Base-by-base conservation (phyloP, 106 monocot species). In the Dioscorea alata region DNA sequence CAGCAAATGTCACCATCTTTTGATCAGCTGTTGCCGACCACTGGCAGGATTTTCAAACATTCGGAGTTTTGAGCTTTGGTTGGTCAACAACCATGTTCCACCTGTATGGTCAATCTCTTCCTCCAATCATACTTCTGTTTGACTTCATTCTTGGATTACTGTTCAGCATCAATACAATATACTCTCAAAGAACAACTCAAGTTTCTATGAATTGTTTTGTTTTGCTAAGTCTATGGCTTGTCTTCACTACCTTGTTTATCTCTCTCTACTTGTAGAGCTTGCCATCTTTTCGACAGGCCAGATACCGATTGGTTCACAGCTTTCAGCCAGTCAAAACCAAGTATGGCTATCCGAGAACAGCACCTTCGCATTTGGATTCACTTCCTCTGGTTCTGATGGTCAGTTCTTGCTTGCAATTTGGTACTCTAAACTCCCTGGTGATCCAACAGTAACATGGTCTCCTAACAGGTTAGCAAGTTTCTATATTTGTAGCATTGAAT, bases 361-460 rank as follows among this genome's bases (percentile, higher is more conserved):
- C 24, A 73, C 64, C 18, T 81, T 81, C 18, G 76, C 73, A 5
- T 76, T 81, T 12, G 81, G 81, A 10, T 81, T 81, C 64, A 8
- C 64, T 6, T 52, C 67, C 0, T 13, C 51, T 23, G 63, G 42
- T 5, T 15, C 59, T 18, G 16, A 24, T 33, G 62, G 23, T 32
- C 28, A 23, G 19, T 69, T 81, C 28, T 48, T 71, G 15, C 52
- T 81, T 2, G 67, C 81, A 18, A 73, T 81, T 15, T 81, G 76
- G 76, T 81, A 73, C 19, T 28, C 50, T 20, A 49, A 73, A 12
- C 69, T 81, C 18, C 72, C 72, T 0, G 72, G 64, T 18, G 42
- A 67, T 25, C 33, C 57, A 0, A 74, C 73, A 6, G 49, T 81
- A 12, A 76, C 76, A 2, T 81, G 81, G 76, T 76, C 76, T 15